Conservation (phyloP, 352 stramenopile genomes). For the Globisporangium cystogenes region DNA sequence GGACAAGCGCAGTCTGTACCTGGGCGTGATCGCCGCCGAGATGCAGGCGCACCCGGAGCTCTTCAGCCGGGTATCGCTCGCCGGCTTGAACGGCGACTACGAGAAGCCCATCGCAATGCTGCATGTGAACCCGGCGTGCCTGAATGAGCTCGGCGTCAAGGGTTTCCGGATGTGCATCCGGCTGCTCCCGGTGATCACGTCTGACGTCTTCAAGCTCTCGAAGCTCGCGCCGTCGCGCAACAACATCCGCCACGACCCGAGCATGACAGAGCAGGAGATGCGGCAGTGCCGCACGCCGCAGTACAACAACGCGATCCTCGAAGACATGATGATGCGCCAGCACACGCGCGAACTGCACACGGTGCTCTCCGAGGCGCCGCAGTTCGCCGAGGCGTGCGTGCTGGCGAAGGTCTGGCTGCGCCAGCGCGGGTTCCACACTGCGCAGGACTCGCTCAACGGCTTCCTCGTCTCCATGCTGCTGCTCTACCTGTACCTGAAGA, state of each 20-base stretch:
- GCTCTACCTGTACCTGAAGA: conserved; percentile 74
- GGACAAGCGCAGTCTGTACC: conserved; percentile 87
- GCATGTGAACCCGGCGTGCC: conserved; percentile 29
- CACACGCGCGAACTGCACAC: conserved; percentile 82
- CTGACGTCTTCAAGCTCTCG: conserved; percentile 70
- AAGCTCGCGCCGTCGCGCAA: conserved; percentile 78
- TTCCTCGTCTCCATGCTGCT: conserved; percentile 83
- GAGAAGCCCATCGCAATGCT: conserved; percentile 74
- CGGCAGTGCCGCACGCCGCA: conserved; percentile 65
- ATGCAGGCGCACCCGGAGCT: conserved; percentile 38
- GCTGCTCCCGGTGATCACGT: conserved; percentile 63
- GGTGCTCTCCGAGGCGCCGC: conserved; percentile 46
- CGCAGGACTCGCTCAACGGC: conserved; percentile 76
- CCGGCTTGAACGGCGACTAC: conserved; percentile 69
- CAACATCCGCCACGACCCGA: conserved; percentile 80
- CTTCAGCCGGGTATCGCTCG: conserved; percentile 50
- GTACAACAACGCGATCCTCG: conserved; percentile 91
- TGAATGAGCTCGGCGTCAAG: conserved; percentile 47
- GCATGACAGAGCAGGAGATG: conserved; percentile 70
- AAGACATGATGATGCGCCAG: conserved; percentile 83
- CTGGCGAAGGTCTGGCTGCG: conserved; percentile 87
- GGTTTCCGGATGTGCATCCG: conserved; percentile 47
- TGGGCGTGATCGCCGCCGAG: conserved; percentile 62
- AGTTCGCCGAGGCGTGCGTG: conserved; percentile 76
- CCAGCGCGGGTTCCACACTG: conserved; percentile 74